These are phyloP conservation scores for Plasmodiophora brassicae DNA, from an alignment of 208 protist genomes.

Conservation along the genomic window DNA sequence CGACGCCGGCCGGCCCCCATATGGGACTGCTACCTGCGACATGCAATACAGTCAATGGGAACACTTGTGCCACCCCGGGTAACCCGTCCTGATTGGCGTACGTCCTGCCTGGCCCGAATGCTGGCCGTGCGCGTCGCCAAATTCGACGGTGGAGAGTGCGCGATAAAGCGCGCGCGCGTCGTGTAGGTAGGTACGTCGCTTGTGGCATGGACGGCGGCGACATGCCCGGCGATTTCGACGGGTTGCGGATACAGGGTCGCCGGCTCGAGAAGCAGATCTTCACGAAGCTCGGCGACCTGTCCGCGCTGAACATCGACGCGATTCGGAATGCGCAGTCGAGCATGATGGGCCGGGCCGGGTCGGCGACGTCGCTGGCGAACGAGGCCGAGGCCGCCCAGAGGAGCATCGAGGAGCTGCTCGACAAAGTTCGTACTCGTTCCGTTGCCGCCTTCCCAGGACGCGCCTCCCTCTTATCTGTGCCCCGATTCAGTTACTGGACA, in stretches of 20 bases:
- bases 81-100: too few species aligned
- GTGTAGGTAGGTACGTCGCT: too few species aligned
- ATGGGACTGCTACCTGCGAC: too few species aligned
- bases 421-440: neutral
- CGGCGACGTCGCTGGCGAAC: neutral
- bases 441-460: neutral
- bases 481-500: neutral
- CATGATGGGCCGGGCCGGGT: neutral
- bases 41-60: too few species aligned
- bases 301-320: neutral
- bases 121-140: too few species aligned
- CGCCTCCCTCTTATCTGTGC: neutral
- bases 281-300: neutral
- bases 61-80: too few species aligned
- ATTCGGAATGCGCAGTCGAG: neutral
- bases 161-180: too few species aligned
- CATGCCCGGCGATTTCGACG: too few species aligned
- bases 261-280: slow-evolving; percentile 24
- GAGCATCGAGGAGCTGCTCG: neutral
- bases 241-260: neutral
- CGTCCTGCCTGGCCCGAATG: too few species aligned
- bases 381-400: neutral
- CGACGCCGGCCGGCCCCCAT: too few species aligned
- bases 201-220: too few species aligned
- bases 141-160: too few species aligned